Base-by-base conservation (phyloP, 306 rosid genomes). In the Lablab purpureus region DNA sequence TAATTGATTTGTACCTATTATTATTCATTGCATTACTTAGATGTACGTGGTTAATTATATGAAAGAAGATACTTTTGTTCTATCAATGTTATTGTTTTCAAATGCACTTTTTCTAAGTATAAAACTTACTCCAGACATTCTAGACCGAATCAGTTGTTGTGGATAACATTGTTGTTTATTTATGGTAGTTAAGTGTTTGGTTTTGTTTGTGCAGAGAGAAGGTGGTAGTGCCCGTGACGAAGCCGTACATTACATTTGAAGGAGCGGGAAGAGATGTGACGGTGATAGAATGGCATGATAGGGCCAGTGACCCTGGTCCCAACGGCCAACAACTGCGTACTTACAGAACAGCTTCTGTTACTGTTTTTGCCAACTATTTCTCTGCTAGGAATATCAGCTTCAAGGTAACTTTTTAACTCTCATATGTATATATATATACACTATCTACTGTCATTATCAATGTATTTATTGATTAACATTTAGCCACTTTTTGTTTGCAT, bases 331-430 rank as follows among this genome's bases (percentile, higher is more conserved):
- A 88, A 78, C 78, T 92, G 0, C 86, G 91, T 52, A 92, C 97
- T 81, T 90, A 92, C 77, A 83, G 89, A 86, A 88, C 95, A 0
- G 93, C 97, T 43, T 92, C 97, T 11, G 93, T 92, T 0, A 83
- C 93, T 4, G 95, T 92, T 41, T 84, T 87, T 13, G 93, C 93
- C 18, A 83, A 79, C 69, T 87, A 84, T 77, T 92, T 92, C 80
- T 82, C 94, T 4, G 94, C 97, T 2, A 86, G 89, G 81, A 92
- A 92, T 60, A 88, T 92, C 81, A 85, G 84, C 90, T 88, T 92
- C 89, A 92, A 88, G 94, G 97, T 89, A 67, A n/a, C 10, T 17
- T 50, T 12, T 43, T 13, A 43, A 11, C 49, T 43, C 15, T 12
- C 0, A 2, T 9, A n/a, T n/a, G n/a, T n/a, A n/a, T n/a, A n/a